Evolutionary conservation across 352 stramenopile species (phyloP).

Genomic region (Phytophthora idaei): DNA sequence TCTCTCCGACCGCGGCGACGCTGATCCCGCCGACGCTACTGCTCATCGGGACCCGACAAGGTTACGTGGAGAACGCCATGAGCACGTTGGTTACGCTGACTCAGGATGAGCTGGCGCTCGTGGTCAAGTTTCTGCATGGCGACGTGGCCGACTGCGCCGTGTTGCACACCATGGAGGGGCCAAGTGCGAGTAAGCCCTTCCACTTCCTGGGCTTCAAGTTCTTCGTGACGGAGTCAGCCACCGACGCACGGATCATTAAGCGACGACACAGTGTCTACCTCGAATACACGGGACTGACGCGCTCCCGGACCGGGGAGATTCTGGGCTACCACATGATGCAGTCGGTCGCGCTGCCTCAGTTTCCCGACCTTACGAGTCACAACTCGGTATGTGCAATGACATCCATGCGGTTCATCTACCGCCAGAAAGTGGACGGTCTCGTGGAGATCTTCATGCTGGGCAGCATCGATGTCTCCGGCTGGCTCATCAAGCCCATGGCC

Average conservation of each 20-base stretch:
- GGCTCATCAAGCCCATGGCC: slow-evolving; percentile 38
- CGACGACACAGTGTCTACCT: slow-evolving; percentile 56
- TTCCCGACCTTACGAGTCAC: slow-evolving; percentile 42
- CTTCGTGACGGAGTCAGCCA: slow-evolving; percentile 47
- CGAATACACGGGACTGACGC: slow-evolving; percentile 48
- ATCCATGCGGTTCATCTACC: slow-evolving; percentile 50
- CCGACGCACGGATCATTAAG: slow-evolving; percentile 42
- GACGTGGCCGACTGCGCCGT: slow-evolving; percentile 40
- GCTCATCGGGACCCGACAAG: slow-evolving; percentile 43
- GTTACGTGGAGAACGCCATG: slow-evolving; percentile 53
- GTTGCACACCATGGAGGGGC: slow-evolving; percentile 33
- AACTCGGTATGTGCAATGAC: slow-evolving; percentile 50
- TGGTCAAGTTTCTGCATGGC: slow-evolving; percentile 49
- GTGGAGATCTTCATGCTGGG: slow-evolving; percentile 60
- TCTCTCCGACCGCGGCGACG: slow-evolving; percentile 24
- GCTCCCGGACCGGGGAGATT: slow-evolving; percentile 32
- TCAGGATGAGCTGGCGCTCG: slow-evolving; percentile 47
- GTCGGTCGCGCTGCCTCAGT: slow-evolving; percentile 50
- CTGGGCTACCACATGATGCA: slow-evolving; percentile 64
- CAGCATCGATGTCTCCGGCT: slow-evolving; percentile 42
- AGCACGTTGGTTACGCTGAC: slow-evolving; percentile 43
- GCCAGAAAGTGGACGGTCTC: slow-evolving; percentile 44
- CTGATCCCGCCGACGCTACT: slow-evolving; percentile 38
- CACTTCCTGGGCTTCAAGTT: slow-evolving; percentile 70
- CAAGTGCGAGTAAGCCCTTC: slow-evolving; percentile 42